Evolutionary conservation across 2,329 filamentous ascomycete genomes (phyloP).

Genomic region (Grosmannia clavigera): DNA sequence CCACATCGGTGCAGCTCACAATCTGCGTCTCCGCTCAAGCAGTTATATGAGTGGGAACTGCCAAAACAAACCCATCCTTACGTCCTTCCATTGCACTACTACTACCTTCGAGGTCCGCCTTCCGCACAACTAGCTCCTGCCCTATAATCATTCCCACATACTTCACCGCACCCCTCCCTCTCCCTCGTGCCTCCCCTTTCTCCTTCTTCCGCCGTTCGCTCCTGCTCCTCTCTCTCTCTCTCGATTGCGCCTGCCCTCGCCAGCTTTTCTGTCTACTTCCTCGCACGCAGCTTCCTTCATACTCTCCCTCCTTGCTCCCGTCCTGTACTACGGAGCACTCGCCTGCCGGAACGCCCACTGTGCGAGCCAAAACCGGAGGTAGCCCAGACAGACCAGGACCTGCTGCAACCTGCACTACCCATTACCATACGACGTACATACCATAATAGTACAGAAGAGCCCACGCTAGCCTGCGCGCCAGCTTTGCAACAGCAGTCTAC

Average conservation of each 20-base stretch:
- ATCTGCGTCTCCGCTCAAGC: not conserved
- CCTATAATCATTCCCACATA: not conserved
- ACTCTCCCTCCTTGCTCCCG: not conserved
- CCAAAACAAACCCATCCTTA: not conserved
- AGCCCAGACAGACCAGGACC: not conserved
- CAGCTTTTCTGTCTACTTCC: not conserved
- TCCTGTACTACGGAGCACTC: not conserved
- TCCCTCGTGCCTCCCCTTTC: not conserved
- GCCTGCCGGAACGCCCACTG: not conserved
- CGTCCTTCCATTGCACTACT: not conserved
- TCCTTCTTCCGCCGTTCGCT: not conserved
- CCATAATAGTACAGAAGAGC: not conserved
- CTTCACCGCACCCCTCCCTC: slow-evolving; percentile 2
- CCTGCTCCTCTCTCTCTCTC: not conserved
- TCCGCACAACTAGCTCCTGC: not conserved
- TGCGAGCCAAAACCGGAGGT: not conserved
- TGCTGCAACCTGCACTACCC: no score
- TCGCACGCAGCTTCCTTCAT: not conserved
- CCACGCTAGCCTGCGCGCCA: not conserved
- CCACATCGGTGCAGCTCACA: no score
- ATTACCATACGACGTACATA: no score
- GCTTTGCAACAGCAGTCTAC: not conserved
- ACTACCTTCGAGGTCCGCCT: not conserved
- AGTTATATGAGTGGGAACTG: not conserved
- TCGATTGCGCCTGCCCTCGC: not conserved